Conservation (phyloP, 441 rosid species). For the Jatropha multifida region DNA sequence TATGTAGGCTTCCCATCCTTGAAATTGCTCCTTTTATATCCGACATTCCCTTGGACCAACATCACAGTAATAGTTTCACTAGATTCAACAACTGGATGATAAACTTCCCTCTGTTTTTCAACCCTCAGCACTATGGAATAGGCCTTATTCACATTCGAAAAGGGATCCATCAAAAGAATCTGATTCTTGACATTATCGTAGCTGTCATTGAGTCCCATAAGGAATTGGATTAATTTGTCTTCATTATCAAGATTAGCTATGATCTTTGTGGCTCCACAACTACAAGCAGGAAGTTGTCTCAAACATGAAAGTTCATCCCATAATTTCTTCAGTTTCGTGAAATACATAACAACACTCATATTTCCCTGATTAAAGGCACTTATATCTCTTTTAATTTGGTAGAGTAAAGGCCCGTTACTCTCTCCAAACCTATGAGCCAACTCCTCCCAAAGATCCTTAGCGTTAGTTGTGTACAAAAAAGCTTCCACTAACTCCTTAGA, state of each 20-base stretch:
- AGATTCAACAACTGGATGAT: too few relatives aligned
- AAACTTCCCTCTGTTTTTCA: neutral
- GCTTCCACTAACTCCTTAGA: neutral
- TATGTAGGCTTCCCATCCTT: too few relatives aligned
- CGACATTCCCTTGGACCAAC: too few relatives aligned
- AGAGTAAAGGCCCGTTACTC: neutral
- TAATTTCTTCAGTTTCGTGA: too few relatives aligned
- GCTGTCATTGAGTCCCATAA: neutral
- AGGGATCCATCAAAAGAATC: neutral
- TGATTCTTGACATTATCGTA: too few relatives aligned
- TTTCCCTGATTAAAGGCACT: neutral
- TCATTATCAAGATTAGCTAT: rapidly evolving
- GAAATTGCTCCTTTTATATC: too few relatives aligned
- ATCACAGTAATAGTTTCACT: too few relatives aligned
- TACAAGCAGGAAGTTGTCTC: neutral
- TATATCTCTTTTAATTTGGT: neutral
- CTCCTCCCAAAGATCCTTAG: neutral
- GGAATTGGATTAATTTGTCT: neutral
- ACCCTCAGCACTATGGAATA: neutral
- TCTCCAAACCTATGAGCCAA: neutral
- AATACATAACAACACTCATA: neutral
- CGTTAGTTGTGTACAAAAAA: neutral
- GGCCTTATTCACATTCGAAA: neutral
- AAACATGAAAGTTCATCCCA: neutral
- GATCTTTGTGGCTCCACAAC: neutral